These are phyloP conservation scores for Ogataea polymorpha DNA, from an alignment of 805 yeast genomes.

Conservation along the genomic window DNA sequence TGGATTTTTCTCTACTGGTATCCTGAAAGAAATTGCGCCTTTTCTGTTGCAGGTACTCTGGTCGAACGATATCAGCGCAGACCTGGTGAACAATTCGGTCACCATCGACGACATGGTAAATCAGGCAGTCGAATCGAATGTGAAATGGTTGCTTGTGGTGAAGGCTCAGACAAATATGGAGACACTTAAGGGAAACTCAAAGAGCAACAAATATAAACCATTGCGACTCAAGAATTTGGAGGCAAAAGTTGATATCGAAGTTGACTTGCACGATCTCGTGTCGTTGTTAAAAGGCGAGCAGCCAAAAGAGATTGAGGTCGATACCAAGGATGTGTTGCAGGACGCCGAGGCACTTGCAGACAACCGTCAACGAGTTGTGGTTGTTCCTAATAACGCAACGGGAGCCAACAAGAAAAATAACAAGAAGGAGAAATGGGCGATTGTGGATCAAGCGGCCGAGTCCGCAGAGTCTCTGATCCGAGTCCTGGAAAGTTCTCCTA, in stretches of 20 bases:
- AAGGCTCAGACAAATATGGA: slow-evolving; percentile 53
- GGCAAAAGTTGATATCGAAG: slow-evolving; percentile 63
- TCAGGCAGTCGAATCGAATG: slow-evolving; percentile 65
- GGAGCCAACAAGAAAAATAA: slow-evolving; percentile 72
- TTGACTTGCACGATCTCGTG: slow-evolving; percentile 65
- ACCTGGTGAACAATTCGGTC: slow-evolving; percentile 45
- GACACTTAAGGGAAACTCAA: slow-evolving; percentile 15
- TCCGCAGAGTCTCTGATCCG: slow-evolving; percentile 55
- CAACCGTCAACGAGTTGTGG: slow-evolving; percentile 51
- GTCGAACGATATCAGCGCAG: slow-evolving; percentile 78
- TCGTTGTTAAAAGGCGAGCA: slow-evolving; percentile 34
- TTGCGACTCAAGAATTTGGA: slow-evolving; percentile 65
- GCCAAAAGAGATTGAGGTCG: slow-evolving; percentile 7
- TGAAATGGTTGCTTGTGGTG: slow-evolving; percentile 72
- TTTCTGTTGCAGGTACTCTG: slow-evolving; percentile 65
- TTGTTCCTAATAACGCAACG: slow-evolving; percentile 78
- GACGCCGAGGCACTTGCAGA: slow-evolving; percentile 10
- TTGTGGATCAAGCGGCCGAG: slow-evolving; percentile 68
- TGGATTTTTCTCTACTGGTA: slow-evolving; percentile 58
- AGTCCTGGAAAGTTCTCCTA: slow-evolving; percentile 61
- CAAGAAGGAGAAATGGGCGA: slow-evolving; percentile 71
- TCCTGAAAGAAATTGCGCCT: slow-evolving; percentile 58
- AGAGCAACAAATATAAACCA: slow-evolving; percentile 66
- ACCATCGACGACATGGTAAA: slow-evolving; percentile 62
- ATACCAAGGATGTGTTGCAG: slow-evolving; percentile 8